phyloP scores from a whole-genome alignment of 2,329 filamentous ascomycete genomes.

The Ascocoryne sarcoides region DNA sequence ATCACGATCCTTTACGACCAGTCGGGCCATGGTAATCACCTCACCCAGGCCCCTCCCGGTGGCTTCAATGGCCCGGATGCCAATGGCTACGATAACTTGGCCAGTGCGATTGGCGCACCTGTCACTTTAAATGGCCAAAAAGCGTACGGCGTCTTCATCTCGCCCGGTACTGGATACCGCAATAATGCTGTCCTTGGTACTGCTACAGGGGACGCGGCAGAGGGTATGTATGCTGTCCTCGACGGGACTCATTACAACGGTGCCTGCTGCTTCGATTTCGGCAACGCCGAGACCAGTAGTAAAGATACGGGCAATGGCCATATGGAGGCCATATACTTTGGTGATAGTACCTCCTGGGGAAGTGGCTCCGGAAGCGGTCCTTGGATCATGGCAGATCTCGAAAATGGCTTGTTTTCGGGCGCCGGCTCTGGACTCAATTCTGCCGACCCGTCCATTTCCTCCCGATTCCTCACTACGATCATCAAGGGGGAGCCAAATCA shows the following conservation, averaged over 20 bases:
- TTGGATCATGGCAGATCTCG: conserved; percentile 62
- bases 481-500: conserved; percentile 47
- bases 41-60: conserved; percentile 52
- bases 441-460: conserved; percentile 41
- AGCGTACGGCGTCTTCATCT: conserved; percentile 55
- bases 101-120: conserved; percentile 50
- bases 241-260: conserved; percentile 52
- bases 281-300: conserved; percentile 45
- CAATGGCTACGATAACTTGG: conserved; percentile 51
- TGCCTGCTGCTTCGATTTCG: conserved; percentile 45
- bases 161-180: conserved; percentile 54
- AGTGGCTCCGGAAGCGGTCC: conserved; percentile 49
- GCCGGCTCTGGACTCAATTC: conserved; percentile 36
- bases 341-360: conserved; percentile 45
- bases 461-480: conserved; percentile 47
- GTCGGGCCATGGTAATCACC: conserved; percentile 51
- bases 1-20: conserved; percentile 60
- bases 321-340: conserved; percentile 63
- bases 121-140: conserved; percentile 52
- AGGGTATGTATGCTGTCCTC: conserved; percentile 53
- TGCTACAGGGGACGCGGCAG: conserved; percentile 44
- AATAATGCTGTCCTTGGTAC: conserved; percentile 45
- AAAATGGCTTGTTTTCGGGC: conserved; percentile 58
- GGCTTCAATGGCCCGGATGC: conserved; percentile 45
- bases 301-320: conserved; percentile 51